Evolutionary conservation across 2,329 filamentous ascomycete species (phyloP), one percentile per base, ranked within the genome.

Genomic region (Neurospora crassa): DNA sequence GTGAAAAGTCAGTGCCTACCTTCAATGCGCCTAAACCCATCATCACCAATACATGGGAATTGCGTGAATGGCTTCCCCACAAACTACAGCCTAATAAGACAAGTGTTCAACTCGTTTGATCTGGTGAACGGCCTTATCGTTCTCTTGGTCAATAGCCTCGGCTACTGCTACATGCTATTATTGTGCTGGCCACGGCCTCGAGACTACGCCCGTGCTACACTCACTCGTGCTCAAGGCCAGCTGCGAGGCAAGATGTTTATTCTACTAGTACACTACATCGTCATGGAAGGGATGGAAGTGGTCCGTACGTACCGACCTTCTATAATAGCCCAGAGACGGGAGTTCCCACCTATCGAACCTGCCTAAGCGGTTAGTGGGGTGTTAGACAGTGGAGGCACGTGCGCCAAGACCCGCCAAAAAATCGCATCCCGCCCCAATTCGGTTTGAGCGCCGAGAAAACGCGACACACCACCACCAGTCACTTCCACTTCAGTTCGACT

Each of bases 401-500:
- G 68, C 68, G 59, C 12, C 2, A 37, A 37, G 43, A 63, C 53
- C 53, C 53, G 40, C 59, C 69, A 70, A 70, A 70, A 42, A 67
- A 43, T 70, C 59, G 40, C 40, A 40, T 37, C 53, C 47, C 53
- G 53, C 53, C 24, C 53, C 53, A 63, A 63, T 63, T 63, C 53
- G 53, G 29, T 63, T 63, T 63, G 69, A 67, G 63, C 68, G 43
- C 68, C 34, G 43, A 70, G 45, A 70, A 59, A 70, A 67, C 68
- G 68, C 68, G 68, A 70, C 68, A 70, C 68, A 20, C 34, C 40
- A 20, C 34, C 40, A 70, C 29, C 45, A 34, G 24, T 59, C 47
- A 59, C 47, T 59, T 59, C 47, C 47, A 59, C 47, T 63, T 63
- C 47, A 59, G 24, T 63, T 63, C 53, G 18, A 34, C 53, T 63